A percentile compares a stretch with the other conserved stretches of the same genome.
Conservation (phyloP, 2,329 filamentous ascomycete species). For the Pseudogymnoascus verrucosus region DNA sequence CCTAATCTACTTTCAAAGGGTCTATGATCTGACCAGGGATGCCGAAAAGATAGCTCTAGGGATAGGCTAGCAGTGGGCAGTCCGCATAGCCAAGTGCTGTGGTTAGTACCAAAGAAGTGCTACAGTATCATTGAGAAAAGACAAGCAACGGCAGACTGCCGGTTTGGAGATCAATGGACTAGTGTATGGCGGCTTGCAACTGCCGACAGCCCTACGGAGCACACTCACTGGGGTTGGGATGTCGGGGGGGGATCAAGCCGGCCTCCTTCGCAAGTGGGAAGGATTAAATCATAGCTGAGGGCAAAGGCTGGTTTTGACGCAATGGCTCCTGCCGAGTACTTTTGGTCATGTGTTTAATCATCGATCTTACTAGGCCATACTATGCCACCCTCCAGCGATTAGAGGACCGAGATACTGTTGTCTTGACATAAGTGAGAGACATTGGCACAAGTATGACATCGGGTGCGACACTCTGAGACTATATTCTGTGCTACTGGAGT, state of each 20-base stretch:
- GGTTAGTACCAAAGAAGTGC: neutral
- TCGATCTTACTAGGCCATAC: slow-evolving; percentile 1
- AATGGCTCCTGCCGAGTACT: neutral
- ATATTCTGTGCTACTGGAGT: neutral
- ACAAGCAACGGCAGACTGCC: neutral
- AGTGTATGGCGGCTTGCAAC: neutral
- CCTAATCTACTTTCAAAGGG: neutral
- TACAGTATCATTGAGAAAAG: neutral
- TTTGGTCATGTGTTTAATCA: neutral
- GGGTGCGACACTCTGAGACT: neutral
- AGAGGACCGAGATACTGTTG: neutral
- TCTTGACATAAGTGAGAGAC: slow-evolving; percentile 2
- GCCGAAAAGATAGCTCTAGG: neutral
- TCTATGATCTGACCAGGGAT: neutral
- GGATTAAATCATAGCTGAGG: neutral
- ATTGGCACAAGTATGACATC: slow-evolving; percentile 8
- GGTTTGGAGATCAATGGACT: neutral
- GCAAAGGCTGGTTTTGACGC: neutral
- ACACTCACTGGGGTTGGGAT: neutral
- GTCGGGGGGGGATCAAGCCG: too few species aligned
- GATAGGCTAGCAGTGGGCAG: neutral
- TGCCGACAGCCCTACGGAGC: neutral
- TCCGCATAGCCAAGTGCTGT: neutral
- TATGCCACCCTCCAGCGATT: neutral
- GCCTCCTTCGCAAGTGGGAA: neutral